phyloP scores from a whole-genome alignment of 176 grass and related monocot species.

The Coix lacrymajobi region DNA sequence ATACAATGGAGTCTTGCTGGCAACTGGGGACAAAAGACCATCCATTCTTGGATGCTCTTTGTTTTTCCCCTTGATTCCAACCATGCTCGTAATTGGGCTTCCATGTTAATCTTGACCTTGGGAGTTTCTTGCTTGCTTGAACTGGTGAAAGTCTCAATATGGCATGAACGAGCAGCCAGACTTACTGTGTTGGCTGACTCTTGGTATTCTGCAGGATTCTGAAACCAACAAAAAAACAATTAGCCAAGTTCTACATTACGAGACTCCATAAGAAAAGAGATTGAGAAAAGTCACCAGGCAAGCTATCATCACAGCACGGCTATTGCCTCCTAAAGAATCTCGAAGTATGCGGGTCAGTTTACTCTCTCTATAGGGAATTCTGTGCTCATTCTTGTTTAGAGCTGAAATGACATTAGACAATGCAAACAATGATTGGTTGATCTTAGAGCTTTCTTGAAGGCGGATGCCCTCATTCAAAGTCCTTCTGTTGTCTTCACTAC shows the following conservation, averaged over 20 bases:
- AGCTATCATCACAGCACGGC: slow-evolving; percentile 72
- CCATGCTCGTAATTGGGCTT: slow-evolving; percentile 78
- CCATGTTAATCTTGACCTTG: slow-evolving; percentile 85
- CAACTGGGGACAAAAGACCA: slow-evolving; percentile 50
- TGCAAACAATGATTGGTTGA: slow-evolving; percentile 84
- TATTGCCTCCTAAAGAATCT: slow-evolving; percentile 85
- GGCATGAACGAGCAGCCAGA: slow-evolving; percentile 64
- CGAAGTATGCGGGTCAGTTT: slow-evolving; percentile 89
- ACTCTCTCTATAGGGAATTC: slow-evolving; percentile 83
- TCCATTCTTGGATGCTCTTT: slow-evolving; percentile 60
- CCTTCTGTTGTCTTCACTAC: slow-evolving; percentile 83
- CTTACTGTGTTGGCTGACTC: slow-evolving; percentile 79
- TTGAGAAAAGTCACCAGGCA: slow-evolving; percentile 57
- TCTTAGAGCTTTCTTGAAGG: slow-evolving; percentile 88
- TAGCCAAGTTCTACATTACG: background rate
- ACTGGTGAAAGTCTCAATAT: slow-evolving; percentile 53
- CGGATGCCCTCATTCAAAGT: slow-evolving; percentile 74
- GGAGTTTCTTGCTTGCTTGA: slow-evolving; percentile 67
- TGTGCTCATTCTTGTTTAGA: slow-evolving; percentile 63
- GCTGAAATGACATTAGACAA: slow-evolving; percentile 91
- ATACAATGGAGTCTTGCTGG: slow-evolving; percentile 49
- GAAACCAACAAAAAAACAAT: slow-evolving; percentile 22
- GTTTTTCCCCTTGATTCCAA: slow-evolving; percentile 84
- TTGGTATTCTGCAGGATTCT: slow-evolving; percentile 83
- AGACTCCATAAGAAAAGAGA: background rate